Evolutionary conservation across 768 basidiomycete species (phyloP), one percentile per base, ranked within the genome.

Genomic region (Lactarius deliciosus): DNA sequence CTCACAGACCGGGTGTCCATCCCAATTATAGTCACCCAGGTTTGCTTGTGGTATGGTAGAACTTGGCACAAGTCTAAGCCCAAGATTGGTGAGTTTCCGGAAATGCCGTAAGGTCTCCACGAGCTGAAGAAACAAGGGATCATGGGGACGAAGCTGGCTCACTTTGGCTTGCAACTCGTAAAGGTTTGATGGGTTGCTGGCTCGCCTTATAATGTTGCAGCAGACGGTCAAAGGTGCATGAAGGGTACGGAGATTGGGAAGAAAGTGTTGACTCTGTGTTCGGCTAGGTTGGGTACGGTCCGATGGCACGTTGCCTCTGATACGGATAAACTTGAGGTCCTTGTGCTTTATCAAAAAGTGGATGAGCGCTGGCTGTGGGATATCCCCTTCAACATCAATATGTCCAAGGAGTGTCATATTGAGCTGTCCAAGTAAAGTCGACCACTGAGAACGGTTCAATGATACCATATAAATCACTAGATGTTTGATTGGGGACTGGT

Each of bases 351-450:
- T 43, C 16, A 59, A 22, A 59, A 59, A 59, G 25, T 10, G 22
- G 30, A 58, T 40, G 57, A 58, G 57, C 1, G 22, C n/a, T 7
- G 57, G 38, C 11, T 4, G 36, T 13, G 57, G 57, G 38, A 40
- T 58, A 58, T 58, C 57, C 38, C 38, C 57, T 58, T 36, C 36
- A 36, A 36, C 36, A 1, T 36, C 36, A 22, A 40, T 58, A 58
- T 58, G 38, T 22, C 22, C 57, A 13, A 59, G 58, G 22, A 59
- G 43, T 18, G 15, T 5, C 40, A 43, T 28, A 41, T 59, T 43
- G 8, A 59, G 57, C 13, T 58, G 38, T 25, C 57, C 36, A 58
- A 58, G 57, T 6, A 58, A 22, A 36, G 40, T 40, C 13, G 15
- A 40, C 40, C 40, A 40, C 40, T 40, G 40, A 40, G 40, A 13